Evolutionary conservation across 495 filamentous ascomycete genomes (phyloP), one percentile per base, ranked within the genome.

Genomic region (Aspergillus steynii): DNA sequence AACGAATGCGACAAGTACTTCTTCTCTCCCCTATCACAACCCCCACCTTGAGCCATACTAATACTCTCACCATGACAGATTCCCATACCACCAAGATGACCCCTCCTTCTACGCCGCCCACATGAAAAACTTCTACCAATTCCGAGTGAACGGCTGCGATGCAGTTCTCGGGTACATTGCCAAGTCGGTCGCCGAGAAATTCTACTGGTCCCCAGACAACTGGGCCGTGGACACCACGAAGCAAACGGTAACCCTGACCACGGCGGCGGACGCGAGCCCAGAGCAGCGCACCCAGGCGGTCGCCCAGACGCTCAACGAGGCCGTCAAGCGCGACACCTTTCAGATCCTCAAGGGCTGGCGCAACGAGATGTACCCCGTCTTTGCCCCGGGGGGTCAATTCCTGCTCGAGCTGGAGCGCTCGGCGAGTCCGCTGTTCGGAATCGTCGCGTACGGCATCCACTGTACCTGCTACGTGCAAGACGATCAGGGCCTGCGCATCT

Each of bases 371-470:
- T 99, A 96, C 77, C 85, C 92, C 0, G 84, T 97, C 14, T 95
- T 90, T 65, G 90, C 85, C 0, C 84, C 80, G 5, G 77, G 81
- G 7, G 76, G 79, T 4, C 81, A 89, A 65, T 75, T 90, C 37
- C 73, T 93, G 4, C 88, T 90, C 66, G 87, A 83, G 71, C 85
- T 94, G 67, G 95, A 99, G 74, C 84, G 95, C 31, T 79, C 83
- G 37, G 93, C 90, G 5, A 85, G 83, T 51, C 83, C 90, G 4
- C 74, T 98, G n/a, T 90, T 98, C 54, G 95, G 95, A 8, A 79
- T 95, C 7, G 86, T 91, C 31, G 90, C 87, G 10, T 98, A 96
- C 73, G 95, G 95, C 12, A 88, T 94, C 28, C 96, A 99, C 73
- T 86, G 96, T 85, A 94, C 85, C 10, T 89, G 84, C 7, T 97